Evolutionary conservation across 2,329 filamentous ascomycete genomes (phyloP).

Genomic region (Paracamarosporium sp.): DNA sequence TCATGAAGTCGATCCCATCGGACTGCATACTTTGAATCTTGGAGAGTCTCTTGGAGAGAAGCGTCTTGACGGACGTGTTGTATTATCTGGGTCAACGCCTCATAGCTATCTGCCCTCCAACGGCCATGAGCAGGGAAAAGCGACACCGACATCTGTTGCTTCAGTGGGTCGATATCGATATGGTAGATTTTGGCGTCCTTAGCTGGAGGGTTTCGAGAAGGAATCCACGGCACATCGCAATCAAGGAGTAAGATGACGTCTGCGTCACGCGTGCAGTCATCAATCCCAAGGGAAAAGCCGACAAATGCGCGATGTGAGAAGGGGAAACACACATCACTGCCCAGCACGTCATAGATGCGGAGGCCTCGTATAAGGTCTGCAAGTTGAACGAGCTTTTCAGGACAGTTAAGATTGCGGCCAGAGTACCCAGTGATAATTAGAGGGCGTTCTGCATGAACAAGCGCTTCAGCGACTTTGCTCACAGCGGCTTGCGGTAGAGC

Average conservation of each 20-base stretch:
- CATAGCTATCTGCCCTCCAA: constrained; percentile 70
- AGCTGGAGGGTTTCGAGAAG: constrained; percentile 56
- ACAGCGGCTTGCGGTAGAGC: constrained; percentile 22
- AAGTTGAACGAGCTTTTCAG: constrained; percentile 18
- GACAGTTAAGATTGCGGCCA: constrained; percentile 17
- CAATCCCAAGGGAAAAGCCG: constrained; percentile 18
- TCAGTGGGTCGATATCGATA: constrained; percentile 70
- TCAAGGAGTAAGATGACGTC: constrained; percentile 26
- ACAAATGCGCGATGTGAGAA: constrained; percentile 23
- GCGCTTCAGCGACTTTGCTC: constrained; percentile 11
- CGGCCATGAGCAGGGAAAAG: constrained; percentile 71
- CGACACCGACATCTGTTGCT: constrained; percentile 76
- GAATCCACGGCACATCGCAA: constrained; percentile 31
- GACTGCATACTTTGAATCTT: constrained; percentile 2
- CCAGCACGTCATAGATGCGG: constrained; percentile 22
- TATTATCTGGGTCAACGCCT: constrained; percentile 48
- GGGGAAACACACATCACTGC: constrained; percentile 27
- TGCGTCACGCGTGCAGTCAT: constrained; percentile 20
- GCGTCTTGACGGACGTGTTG: constrained; percentile 26
- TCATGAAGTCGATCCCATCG: constrained; percentile 8
- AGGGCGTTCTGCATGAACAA: constrained; percentile 21
- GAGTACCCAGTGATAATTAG: constrained; percentile 29
- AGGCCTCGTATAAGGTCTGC: constrained; percentile 20
- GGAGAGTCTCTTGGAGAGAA: neutral
- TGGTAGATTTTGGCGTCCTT: constrained; percentile 65